These are phyloP conservation scores for Dipteronia sinensis DNA, from an alignment of 345 rosid species.

Conservation along the genomic window DNA sequence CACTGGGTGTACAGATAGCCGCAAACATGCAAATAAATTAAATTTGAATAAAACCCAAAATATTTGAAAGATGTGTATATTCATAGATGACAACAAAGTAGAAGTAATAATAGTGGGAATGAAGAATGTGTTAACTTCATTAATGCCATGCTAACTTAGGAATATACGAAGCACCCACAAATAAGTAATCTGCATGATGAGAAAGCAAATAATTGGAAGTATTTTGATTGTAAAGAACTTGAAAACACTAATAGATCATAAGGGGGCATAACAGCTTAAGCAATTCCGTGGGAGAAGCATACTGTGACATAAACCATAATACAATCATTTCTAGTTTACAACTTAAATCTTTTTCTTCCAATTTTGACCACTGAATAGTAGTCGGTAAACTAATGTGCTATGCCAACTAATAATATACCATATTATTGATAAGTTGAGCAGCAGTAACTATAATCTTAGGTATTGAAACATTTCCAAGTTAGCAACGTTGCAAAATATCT, in stretches of 20 bases:
- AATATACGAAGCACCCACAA: not conserved
- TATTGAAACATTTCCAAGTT: not conserved
- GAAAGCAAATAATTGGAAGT: not conserved
- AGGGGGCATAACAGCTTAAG: not conserved
- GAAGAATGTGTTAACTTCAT: not conserved
- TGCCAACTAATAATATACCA: not conserved
- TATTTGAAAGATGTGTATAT: not conserved
- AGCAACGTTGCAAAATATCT: not conserved
- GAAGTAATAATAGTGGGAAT: not conserved
- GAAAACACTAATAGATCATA: not conserved
- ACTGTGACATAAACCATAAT: not conserved
- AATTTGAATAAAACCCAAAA: not conserved
- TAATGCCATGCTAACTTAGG: constrained; percentile 4
- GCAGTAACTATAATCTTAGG: not conserved
- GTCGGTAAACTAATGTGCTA: not conserved
- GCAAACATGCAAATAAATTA: not conserved
- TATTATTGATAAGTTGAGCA: not conserved
- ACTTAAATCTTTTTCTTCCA: not conserved
- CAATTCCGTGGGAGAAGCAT: not conserved
- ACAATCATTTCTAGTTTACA: not conserved
- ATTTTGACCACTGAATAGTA: not conserved
- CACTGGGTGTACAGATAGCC: not conserved
- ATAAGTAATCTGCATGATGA: not conserved
- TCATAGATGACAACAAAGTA: not conserved
- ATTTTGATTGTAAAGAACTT: not conserved